A percentile compares a stretch with the other conserved stretches of the same genome.
phyloP scores from a whole-genome alignment of 345 rosid species.

The Draba incana region DNA sequence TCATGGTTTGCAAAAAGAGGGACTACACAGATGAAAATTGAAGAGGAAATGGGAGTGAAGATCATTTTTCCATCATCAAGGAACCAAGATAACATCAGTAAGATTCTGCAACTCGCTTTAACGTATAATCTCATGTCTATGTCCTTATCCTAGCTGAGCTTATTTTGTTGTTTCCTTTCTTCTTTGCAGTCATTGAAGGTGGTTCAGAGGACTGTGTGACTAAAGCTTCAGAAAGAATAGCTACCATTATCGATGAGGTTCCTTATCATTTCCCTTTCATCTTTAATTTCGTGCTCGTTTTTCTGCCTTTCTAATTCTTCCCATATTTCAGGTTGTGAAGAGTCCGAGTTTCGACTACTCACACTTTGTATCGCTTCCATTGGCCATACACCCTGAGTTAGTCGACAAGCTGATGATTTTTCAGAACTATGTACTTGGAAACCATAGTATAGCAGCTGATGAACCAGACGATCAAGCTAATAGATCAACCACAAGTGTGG shows the following conservation, averaged over 20 bases:
- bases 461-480: conserved; percentile 21
- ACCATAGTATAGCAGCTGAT: conserved; percentile 10
- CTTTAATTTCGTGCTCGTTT: background rate
- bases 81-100: conserved; percentile 70
- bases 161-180: conserved; percentile 9
- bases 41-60: conserved; percentile 78
- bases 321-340: conserved; percentile 55
- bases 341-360: conserved; percentile 76
- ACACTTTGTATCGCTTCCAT: conserved; percentile 87
- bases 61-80: conserved; percentile 69
- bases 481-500: conserved; percentile 23
- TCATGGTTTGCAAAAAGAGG: conserved; percentile 52
- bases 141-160: background rate
- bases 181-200: conserved; percentile 72
- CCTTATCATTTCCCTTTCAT: conserved; percentile 18
- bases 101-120: conserved; percentile 31
- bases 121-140: conserved; percentile 7
- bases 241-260: conserved; percentile 67
- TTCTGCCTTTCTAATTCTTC: background rate
- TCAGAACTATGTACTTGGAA: conserved; percentile 68
- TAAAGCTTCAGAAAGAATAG: conserved; percentile 70
- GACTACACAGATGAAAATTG: conserved; percentile 62
- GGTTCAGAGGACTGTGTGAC: conserved; percentile 60
- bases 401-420: conserved; percentile 73
- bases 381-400: conserved; percentile 79